phyloP scores from a whole-genome alignment of 2,329 filamentous ascomycete genomes.

The Acrocalymma vagum region DNA sequence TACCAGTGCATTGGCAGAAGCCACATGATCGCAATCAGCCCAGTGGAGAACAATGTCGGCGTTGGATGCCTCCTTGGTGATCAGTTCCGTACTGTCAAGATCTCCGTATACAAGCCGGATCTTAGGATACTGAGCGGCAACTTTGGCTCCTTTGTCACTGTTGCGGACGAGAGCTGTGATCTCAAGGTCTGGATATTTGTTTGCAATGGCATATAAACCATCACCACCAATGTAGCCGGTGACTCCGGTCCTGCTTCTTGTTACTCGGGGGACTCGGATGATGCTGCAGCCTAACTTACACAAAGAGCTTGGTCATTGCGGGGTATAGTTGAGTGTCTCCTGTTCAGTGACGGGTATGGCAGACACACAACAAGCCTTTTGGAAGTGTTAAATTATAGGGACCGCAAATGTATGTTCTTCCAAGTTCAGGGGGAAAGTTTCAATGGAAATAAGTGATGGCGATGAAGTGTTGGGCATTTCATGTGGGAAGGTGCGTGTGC shows the following conservation, averaged over 20 bases:
- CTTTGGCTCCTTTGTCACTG: constrained; percentile 56
- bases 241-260: constrained; percentile 31
- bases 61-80: constrained; percentile 35
- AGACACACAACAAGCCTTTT: too few relatives aligned
- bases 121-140: constrained; percentile 57
- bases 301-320: constrained; percentile 38
- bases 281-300: constrained; percentile 19
- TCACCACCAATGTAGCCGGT: constrained; percentile 46
- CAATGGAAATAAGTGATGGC: too few relatives aligned
- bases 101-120: constrained; percentile 62
- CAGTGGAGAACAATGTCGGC: constrained; percentile 47
- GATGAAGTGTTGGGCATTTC: too few relatives aligned
- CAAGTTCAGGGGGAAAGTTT: too few relatives aligned
- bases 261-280: constrained; percentile 4
- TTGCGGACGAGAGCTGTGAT: constrained; percentile 60
- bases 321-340: too few relatives aligned
- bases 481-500: too few relatives aligned
- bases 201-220: constrained; percentile 44
- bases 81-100: constrained; percentile 34
- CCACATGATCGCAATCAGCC: constrained; percentile 37
- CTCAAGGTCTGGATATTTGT: constrained; percentile 58
- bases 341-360: too few relatives aligned
- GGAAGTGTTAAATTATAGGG: too few relatives aligned
- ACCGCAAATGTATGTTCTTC: too few relatives aligned
- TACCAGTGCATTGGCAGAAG: constrained; percentile 32